phyloP scores from a whole-genome alignment of 768 basidiomycete genomes.

The Rhodotorula graminis region DNA sequence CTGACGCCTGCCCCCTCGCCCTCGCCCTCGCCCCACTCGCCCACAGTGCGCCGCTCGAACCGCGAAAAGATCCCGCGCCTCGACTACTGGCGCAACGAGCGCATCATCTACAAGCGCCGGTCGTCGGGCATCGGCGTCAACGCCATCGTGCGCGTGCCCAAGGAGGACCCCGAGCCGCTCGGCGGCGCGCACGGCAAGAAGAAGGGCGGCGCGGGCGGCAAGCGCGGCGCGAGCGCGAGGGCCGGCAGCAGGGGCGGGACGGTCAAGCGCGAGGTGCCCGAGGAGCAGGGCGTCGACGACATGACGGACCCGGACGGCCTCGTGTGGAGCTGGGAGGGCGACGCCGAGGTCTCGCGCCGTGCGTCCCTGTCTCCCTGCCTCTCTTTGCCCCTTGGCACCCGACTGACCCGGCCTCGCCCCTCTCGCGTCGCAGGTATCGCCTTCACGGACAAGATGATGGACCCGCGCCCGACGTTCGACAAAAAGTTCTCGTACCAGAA shows the following conservation, averaged over 20 bases:
- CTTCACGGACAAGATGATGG: conserved; percentile 65
- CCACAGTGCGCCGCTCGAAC: conserved; percentile 64
- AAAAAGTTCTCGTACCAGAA: conserved; percentile 75
- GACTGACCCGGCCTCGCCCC: conserved; percentile 2
- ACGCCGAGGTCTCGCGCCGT: conserved; percentile 67
- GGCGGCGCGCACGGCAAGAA: conserved; percentile 45
- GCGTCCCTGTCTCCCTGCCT: conserved; percentile 46
- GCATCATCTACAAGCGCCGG: conserved; percentile 70
- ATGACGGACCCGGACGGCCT: conserved; percentile 62
- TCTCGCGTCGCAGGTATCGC: conserved; percentile 57
- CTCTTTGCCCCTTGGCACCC: neutral
- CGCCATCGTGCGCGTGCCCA: conserved; percentile 59
- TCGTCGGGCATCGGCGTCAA: conserved; percentile 57
- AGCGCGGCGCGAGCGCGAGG: conserved; percentile 27
- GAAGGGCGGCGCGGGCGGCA: conserved; percentile 3
- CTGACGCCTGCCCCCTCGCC: neutral
- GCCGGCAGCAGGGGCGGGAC: conserved; percentile 18
- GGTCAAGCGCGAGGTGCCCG: conserved; percentile 19
- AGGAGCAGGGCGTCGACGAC: conserved; percentile 36
- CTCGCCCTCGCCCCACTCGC: too few relatives aligned
- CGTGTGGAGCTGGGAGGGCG: conserved; percentile 63
- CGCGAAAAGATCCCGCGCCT: conserved; percentile 69
- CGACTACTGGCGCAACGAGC: conserved; percentile 90
- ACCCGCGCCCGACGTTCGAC: conserved; percentile 59
- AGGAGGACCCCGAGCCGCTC: conserved; percentile 55